phyloP scores from a whole-genome alignment of 169 alveolate species.

The Plasmodium adleri region DNA sequence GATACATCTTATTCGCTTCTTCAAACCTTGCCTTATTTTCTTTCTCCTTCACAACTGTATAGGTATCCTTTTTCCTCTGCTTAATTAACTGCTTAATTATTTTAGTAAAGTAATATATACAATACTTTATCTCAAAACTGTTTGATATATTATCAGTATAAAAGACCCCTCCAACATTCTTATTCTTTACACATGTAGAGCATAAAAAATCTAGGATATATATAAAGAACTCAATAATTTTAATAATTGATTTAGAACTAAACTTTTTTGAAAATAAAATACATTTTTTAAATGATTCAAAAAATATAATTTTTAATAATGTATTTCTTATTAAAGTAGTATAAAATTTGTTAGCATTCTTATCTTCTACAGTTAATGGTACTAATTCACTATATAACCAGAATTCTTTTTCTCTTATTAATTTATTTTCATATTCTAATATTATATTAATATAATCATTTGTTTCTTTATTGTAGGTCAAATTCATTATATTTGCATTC shows the following conservation, averaged over 20 bases:
- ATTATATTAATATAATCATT: constrained; percentile 12
- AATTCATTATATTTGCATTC: background rate
- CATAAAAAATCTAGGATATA: constrained; percentile 15
- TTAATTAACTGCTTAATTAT: constrained; percentile 23
- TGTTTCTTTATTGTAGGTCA: background rate
- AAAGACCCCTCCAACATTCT: constrained; percentile 1
- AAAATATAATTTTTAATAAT: constrained; percentile 38
- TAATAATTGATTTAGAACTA: constrained; percentile 56
- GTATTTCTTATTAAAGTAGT: constrained; percentile 20
- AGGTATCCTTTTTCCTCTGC: constrained; percentile 40
- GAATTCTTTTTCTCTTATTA: constrained; percentile 40
- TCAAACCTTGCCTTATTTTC: constrained; percentile 11
- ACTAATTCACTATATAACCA: constrained; percentile 21
- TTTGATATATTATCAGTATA: constrained; percentile 65
- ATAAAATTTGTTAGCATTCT: constrained; percentile 16
- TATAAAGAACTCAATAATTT: constrained; percentile 52
- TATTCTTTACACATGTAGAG: constrained; percentile 45
- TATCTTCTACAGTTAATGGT: constrained; percentile 29
- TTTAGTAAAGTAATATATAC: constrained; percentile 22
- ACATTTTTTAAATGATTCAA: constrained; percentile 64
- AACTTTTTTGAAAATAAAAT: constrained; percentile 66
- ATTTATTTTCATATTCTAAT: constrained; percentile 23
- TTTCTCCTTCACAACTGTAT: constrained; percentile 64
- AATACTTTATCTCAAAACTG: constrained; percentile 62
- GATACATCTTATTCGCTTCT: background rate